phyloP scores from a whole-genome alignment of 148 eudicot genomes.

The Chenopodium formosanum region DNA sequence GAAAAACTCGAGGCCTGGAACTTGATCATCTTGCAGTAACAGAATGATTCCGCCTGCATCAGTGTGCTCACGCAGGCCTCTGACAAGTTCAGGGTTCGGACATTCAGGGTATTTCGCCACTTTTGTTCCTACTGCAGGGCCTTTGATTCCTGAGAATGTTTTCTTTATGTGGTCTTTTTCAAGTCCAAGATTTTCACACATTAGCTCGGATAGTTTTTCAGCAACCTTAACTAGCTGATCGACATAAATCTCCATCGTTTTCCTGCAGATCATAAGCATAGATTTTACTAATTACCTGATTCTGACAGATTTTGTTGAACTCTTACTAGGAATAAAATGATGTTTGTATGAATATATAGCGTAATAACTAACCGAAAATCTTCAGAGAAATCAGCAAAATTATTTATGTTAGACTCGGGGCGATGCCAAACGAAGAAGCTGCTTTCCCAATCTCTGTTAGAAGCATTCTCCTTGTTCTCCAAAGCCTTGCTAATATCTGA shows the following conservation, averaged over 20 bases:
- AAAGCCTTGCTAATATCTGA: slow-evolving; percentile 51
- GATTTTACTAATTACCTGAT: neutral
- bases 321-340: too few species aligned
- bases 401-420: slow-evolving; percentile 54
- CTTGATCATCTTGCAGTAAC: slow-evolving; percentile 78
- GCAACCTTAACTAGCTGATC: slow-evolving; percentile 58
- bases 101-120: slow-evolving; percentile 82
- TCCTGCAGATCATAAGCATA: slow-evolving; percentile 37
- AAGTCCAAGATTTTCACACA: slow-evolving; percentile 77
- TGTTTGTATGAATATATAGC: neutral
- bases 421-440: slow-evolving; percentile 69
- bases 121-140: slow-evolving; percentile 77
- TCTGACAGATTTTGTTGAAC: neutral
- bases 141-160: slow-evolving; percentile 53
- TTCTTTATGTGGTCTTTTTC: slow-evolving; percentile 46
- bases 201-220: slow-evolving; percentile 60
- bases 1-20: slow-evolving; percentile 78
- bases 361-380: slow-evolving; percentile 47
- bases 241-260: slow-evolving; percentile 60
- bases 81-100: slow-evolving; percentile 60
- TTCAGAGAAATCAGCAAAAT: slow-evolving; percentile 45
- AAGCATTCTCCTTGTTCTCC: slow-evolving; percentile 35
- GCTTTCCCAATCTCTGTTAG: slow-evolving; percentile 67
- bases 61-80: slow-evolving; percentile 86
- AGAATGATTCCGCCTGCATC: slow-evolving; percentile 92